Base-by-base conservation (phyloP, 805 yeast genomes). In the Ogataea chonburiensis region DNA sequence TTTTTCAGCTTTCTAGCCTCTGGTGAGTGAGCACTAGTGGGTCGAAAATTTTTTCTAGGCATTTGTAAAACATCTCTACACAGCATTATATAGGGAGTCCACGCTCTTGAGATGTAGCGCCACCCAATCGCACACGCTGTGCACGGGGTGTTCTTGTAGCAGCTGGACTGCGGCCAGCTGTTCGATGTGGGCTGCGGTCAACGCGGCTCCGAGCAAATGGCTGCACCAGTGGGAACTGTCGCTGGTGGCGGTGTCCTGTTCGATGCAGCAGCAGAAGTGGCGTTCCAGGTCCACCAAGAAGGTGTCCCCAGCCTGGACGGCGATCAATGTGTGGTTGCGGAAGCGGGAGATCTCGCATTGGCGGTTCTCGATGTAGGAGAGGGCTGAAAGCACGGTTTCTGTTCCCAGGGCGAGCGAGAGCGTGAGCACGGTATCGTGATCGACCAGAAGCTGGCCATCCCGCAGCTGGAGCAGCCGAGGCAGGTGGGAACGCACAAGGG, bases 371-470 rank as follows among this genome's bases (percentile, higher is more conserved):
- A 43, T 28, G 17, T 37, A 29, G 22, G 41, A 34, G 19, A 44
- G 32, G 7, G 45, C 42, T 5, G 31, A 10, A 8, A 35, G 33
- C 5, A 41, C 34, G 1, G 37, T 31, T 6, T 37, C 31, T 9
- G 42, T 31, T 1, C 43, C 27, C n/a, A 48, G 20, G 11, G 18
- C 38, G 16, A 43, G 22, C 11, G 42, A 37, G 11, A 48, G 31
- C 12, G 50, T 48, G 5, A 48, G 24, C 4, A 34, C 34, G 2
- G 44, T 25, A 29, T 45, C 52, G 34, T 43, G 41, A 24, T 43
- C 40, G 20, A 48, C 34, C 14, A 8, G 28, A 24, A 48, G 31
- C 3, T 8, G 14, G 20, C 33, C 28, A 14, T 29, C 34, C 4
- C 37, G 35, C 18, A 29, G 11, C 3, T 21, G 22, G 15, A 44